These are phyloP conservation scores for Andrographis paniculata DNA, from an alignment of 305 asterid species.

Conservation along the genomic window DNA sequence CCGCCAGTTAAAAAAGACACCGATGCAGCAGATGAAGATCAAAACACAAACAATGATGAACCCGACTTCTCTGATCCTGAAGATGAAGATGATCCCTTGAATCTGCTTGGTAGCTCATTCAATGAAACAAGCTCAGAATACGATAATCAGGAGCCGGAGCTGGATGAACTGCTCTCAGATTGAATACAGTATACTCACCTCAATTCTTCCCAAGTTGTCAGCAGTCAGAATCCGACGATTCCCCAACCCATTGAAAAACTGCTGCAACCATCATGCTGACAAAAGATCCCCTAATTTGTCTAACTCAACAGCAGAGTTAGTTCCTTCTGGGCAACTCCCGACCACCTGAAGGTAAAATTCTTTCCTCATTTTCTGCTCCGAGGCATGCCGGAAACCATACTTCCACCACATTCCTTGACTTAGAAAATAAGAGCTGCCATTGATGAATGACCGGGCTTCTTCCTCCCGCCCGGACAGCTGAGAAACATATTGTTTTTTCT, in stretches of 20 bases:
- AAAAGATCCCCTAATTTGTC: no score
- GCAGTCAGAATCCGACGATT: not conserved
- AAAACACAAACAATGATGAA: slow-evolving; percentile 42
- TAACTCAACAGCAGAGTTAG: slow-evolving; percentile 13
- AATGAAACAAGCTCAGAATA: slow-evolving; percentile 55
- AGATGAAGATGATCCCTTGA: slow-evolving; percentile 56
- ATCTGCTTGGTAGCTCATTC: slow-evolving; percentile 25
- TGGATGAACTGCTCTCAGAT: slow-evolving; percentile 69
- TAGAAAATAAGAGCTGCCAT: no score
- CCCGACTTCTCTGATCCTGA: slow-evolving; percentile 65
- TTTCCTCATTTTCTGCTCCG: slow-evolving; percentile 16
- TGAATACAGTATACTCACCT: slow-evolving; percentile 15
- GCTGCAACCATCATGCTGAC: not conserved
- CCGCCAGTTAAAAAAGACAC: slow-evolving; percentile 26
- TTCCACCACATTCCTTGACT: not conserved
- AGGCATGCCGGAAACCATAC: slow-evolving; percentile 7
- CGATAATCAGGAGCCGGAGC: slow-evolving; percentile 53
- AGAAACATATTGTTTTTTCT: slow-evolving; percentile 3
- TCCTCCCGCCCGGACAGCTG: slow-evolving; percentile 8
- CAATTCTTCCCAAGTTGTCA: not conserved
- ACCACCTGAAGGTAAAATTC: slow-evolving; percentile 15
- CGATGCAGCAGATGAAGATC: slow-evolving; percentile 29
- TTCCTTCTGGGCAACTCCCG: slow-evolving; percentile 6
- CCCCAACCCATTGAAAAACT: not conserved
- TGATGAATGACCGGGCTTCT: not conserved